Base-by-base conservation (phyloP, 768 basidiomycete genomes). In the Collybia sordida region DNA sequence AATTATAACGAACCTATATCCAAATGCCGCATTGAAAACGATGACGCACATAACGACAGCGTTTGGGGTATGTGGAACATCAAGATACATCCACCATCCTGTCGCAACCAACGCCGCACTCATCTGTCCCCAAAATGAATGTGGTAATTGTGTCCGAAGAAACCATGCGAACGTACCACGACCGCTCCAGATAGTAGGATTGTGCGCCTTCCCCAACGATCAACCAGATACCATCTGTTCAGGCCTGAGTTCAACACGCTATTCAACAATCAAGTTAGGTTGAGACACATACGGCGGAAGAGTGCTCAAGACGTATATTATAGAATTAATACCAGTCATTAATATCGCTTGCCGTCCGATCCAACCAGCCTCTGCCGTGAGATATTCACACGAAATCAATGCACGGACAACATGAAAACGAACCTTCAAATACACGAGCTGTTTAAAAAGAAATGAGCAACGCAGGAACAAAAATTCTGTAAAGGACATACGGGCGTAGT, bases 51-150 rank as follows among this genome's bases (percentile, higher is more conserved):
- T 63, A 2, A 98, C 94, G 7, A 97, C 95, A 21, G 87, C 92
- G 44, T 83, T 81, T 0, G 95, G 91, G 3, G 95, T 97, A 55
- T 80, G 78, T 1, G 89, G 78, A 25, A 92, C 81, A 62, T 96
- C 93, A 28, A 97, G 79, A 61, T 90, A 90, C 82, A 97, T 90
- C 85, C 90, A 97, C 83, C 86, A 94, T 14, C 94, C 95, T 2
- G 90, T 92, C 18, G 88, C 74, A 11, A 81, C 79, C 12, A 98
- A 74, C 0, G 93, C 77, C 25, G 85, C 64, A 12, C 86, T 88
- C 94, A 96, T 97, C 85, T 93, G 9, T 52, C 23, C 19, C 49
- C 25, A 44, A 50, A 25, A 49, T 53, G 17, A 48, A n/a, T 11
- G n/a, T 17, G 25, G 12, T 6, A 43, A 8, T 21, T 8, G 18